A percentile compares a stretch with the other conserved stretches of the same genome.
phyloP scores from a whole-genome alignment of 352 stramenopile genomes.

The Elongisporangium prolatum region DNA sequence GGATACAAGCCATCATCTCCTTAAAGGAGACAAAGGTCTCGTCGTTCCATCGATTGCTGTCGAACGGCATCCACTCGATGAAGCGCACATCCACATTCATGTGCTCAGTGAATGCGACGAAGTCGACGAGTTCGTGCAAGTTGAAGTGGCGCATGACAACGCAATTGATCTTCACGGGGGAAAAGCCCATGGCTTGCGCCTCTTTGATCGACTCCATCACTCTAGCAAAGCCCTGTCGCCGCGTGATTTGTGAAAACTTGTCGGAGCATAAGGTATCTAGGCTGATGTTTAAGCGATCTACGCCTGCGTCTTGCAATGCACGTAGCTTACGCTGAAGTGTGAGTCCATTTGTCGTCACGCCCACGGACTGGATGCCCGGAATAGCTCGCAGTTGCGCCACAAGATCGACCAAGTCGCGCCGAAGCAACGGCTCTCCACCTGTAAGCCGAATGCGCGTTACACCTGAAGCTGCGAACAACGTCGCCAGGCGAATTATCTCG shows the following conservation, averaged over 20 bases:
- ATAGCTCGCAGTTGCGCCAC: constrained; percentile 50
- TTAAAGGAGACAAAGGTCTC: constrained; percentile 91
- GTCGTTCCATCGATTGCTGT: constrained; percentile 95
- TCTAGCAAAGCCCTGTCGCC: constrained; percentile 81
- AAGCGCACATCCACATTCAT: constrained; percentile 93
- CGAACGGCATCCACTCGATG: constrained; percentile 99
- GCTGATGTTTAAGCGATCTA: constrained; percentile 93
- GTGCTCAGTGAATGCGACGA: constrained; percentile 90
- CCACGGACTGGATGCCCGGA: constrained; percentile 75
- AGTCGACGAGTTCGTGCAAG: constrained; percentile 92
- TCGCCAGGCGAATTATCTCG: constrained; percentile 90
- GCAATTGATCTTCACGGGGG: constrained; percentile 96
- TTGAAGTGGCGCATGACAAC: constrained; percentile 97
- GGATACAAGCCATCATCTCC: constrained; percentile 85
- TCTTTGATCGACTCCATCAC: constrained; percentile 86
- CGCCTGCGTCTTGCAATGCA: constrained; percentile 73
- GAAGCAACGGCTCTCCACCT: constrained; percentile 89
- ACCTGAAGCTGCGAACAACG: constrained; percentile 86
- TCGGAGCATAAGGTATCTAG: constrained; percentile 93
- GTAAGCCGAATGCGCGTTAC: constrained; percentile 95
- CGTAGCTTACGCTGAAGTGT: constrained; percentile 82
- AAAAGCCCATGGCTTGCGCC: constrained; percentile 42
- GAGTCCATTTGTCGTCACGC: constrained; percentile 97
- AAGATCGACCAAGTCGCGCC: constrained; percentile 49
- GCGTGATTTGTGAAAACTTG: constrained; percentile 93